These are phyloP conservation scores for Centrapalus pauciflorus DNA, from an alignment of 129 eudicot species.

Conservation along the genomic window DNA sequence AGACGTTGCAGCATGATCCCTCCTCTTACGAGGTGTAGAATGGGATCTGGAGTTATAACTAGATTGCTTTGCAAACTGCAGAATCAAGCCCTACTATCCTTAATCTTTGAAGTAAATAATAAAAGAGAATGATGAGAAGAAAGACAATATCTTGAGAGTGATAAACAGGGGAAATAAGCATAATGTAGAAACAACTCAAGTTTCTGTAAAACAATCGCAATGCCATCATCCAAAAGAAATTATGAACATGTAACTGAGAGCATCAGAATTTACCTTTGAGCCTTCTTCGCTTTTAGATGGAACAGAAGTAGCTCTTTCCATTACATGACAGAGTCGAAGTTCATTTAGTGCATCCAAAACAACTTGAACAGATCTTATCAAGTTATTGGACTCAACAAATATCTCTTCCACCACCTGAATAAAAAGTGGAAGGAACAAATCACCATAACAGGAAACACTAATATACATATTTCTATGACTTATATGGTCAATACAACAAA, in stretches of 20 bases:
- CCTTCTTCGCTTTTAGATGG: constrained; percentile 40
- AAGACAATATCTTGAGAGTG: constrained; percentile 1
- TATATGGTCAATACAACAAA: neutral
- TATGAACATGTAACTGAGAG: neutral
- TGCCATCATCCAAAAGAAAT: neutral
- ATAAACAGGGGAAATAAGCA: neutral
- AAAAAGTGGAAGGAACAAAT: neutral
- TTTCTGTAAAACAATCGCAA: too few species aligned
- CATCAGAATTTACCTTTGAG: constrained; percentile 50
- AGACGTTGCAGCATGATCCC: constrained; percentile 38
- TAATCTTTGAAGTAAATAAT: neutral
- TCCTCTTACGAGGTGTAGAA: constrained; percentile 51
- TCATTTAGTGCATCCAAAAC: constrained; percentile 85
- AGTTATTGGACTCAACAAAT: constrained; percentile 61
- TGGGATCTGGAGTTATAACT: constrained; percentile 71
- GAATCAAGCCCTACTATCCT: constrained; percentile 8
- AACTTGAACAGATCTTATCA: constrained; percentile 73
- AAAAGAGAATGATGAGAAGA: neutral
- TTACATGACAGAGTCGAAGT: constrained; percentile 68
- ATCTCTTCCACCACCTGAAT: constrained; percentile 76
- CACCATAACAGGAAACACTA: neutral
- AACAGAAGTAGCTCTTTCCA: constrained; percentile 54
- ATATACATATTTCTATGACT: neutral
- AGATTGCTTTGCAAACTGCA: constrained; percentile 49
- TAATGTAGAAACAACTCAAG: too few species aligned